phyloP scores from a whole-genome alignment of 1,139 yeast genomes.

The Suhomyces bolitotheri region DNA sequence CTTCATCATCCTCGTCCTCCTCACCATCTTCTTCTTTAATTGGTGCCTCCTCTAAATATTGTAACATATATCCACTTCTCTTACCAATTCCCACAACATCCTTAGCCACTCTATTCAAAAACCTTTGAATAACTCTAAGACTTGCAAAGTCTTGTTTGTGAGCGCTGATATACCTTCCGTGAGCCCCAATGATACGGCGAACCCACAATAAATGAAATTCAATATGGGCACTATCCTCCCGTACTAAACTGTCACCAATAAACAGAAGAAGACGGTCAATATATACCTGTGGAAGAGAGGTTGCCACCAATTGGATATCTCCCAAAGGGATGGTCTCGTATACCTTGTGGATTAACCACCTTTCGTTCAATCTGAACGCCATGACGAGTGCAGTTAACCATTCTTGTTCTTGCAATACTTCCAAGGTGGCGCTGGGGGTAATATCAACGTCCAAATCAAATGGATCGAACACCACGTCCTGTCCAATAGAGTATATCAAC shows the following conservation, averaged over 20 bases:
- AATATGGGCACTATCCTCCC: conserved; percentile 70
- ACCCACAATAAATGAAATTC: conserved; percentile 88
- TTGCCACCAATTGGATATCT: conserved; percentile 66
- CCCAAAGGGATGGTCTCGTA: conserved; percentile 76
- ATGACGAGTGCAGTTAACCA: conserved; percentile 81
- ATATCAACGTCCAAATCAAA: conserved; percentile 91
- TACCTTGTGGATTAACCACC: conserved; percentile 66
- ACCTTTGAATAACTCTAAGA: conserved; percentile 72
- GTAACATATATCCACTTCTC: conserved; percentile 55
- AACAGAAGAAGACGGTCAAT: conserved; percentile 66
- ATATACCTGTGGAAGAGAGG: conserved; percentile 75
- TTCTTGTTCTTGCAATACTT: conserved; percentile 63
- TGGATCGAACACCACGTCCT: conserved; percentile 81
- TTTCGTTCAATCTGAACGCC: conserved; percentile 92
- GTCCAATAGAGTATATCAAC: conserved; percentile 77
- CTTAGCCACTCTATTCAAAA: conserved; percentile 70
- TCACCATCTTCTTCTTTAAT: conserved; percentile 19
- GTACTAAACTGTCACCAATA: conserved; percentile 64
- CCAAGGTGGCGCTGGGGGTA: conserved; percentile 75
- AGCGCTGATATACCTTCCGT: conserved; percentile 71
- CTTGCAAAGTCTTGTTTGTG: conserved; percentile 67
- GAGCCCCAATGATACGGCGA: conserved; percentile 61
- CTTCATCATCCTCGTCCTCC: conserved; percentile 17
- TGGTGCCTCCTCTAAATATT: conserved; percentile 34
- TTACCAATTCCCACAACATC: conserved; percentile 62